Conservation (phyloP, 129 eudicot species). For the Dittrichia graveolens region DNA sequence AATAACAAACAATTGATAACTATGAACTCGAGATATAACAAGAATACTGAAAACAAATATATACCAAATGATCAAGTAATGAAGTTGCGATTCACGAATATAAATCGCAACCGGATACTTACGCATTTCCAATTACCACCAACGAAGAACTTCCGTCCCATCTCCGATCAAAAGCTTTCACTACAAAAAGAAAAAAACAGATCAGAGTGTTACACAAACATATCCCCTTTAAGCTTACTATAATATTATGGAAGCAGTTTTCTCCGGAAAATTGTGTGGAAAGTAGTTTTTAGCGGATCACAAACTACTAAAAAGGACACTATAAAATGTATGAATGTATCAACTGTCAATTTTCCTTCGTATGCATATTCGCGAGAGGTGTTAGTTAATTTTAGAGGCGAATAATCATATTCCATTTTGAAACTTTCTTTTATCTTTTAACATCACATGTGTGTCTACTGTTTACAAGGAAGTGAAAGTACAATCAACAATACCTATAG, state of each 20-base stretch:
- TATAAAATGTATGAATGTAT: too few relatives aligned
- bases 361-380: too few relatives aligned
- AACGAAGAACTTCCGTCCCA: conserved; percentile 65
- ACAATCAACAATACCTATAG: too few relatives aligned
- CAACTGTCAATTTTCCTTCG: too few relatives aligned
- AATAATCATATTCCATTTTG: too few relatives aligned
- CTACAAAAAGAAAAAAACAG: not conserved
- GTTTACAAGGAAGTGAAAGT: too few relatives aligned
- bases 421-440: too few relatives aligned
- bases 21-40: not conserved
- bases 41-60: not conserved
- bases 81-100: conserved; percentile 7
- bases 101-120: conserved; percentile 15
- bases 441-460: too few relatives aligned
- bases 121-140: conserved; percentile 88
- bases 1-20: conserved; percentile 3
- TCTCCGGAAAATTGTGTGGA: conserved; percentile 23
- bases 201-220: conserved; percentile 14
- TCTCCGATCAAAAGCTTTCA: conserved; percentile 27
- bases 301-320: not conserved
- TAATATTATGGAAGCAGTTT: conserved; percentile 15
- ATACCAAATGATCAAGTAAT: not conserved
- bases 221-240: conserved; percentile 28
- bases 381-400: too few relatives aligned
- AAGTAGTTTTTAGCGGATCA: conserved; percentile 38